Evolutionary conservation across 768 basidiomycete species (phyloP), one percentile per base, ranked within the genome.

Genomic region (Boletus edulis): DNA sequence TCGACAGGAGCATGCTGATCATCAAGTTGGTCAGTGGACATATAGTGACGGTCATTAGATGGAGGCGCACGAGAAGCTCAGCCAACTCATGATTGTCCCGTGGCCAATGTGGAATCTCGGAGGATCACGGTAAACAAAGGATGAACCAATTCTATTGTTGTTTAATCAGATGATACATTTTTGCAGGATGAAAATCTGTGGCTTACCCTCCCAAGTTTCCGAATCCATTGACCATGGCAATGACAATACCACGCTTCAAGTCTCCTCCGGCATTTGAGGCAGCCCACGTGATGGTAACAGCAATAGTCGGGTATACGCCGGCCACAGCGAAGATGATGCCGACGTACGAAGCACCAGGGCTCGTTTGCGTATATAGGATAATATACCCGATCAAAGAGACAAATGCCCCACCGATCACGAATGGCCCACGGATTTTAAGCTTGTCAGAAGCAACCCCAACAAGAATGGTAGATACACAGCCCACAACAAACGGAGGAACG

Each of bases 231-330:
- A 84, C 75, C 72, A 81, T 75, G 9, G 79, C 84, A 34, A 84
- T 57, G 12, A 75, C 73, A 11, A 83, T 72, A 14, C 75, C 84
- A 51, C 76, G 75, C 61, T 80, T 79, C 49, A 78, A 52, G 59
- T 81, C 81, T n/a, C 84, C 81, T 29, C 83, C 83, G 0, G 80
- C 77, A 50, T 82, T 81, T 6, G 78, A 78, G 2, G 77, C 74
- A 3, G 72, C 77, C 85, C 84, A 86, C 27, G 82, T 79, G 3
- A 85, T 64, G 20, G 63, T 60, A 20, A 83, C 67, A 46, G 71
- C 74, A 50, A 83, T 72, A 4, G 75, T 76, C 1, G 84, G 80
- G 57, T 67, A 84, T 6, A 81, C 77, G 18, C 83, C 84, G 11
- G 73, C 65, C 7, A 80, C 78, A 35, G 81, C 77, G 39, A 85